Base-by-base conservation (phyloP, 495 filamentous ascomycete genomes). In the Rostrohypoxylon terebratum region DNA sequence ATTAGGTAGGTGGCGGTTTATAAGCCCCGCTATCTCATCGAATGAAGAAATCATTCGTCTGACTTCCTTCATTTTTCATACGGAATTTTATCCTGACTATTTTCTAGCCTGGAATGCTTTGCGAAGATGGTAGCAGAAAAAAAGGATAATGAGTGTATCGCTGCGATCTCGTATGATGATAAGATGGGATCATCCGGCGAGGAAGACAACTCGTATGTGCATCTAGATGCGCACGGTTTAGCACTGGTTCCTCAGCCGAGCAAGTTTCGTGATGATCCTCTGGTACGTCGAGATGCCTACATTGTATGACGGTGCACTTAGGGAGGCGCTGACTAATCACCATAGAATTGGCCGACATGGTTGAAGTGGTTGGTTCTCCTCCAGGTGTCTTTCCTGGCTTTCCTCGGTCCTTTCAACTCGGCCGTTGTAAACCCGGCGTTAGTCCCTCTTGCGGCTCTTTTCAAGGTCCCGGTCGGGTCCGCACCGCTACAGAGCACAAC, bases 391-490 rank as follows among this genome's bases (percentile, higher is more conserved):
- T 45, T 45, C 16, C 42, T 45, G 8, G n/a, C 42, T 4, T 18
- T 45, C n/a, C 42, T 45, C 16, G 42, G 42, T 20, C 42, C 42
- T n/a, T 45, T 45, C 42, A 45, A 45, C 42, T 45, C 42, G 13
- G 18, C 42, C 3, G 42, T 45, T 4, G 42, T 20, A 20, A 45
- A 45, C 13, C 42, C 42, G 42, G 42, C 42, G 16, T 16, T 45
- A 16, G 42, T 45, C 4, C 42, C 42, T 4, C 42, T 45, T 20
- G 42, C 42, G 42, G 42, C 16, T 7, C 42, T 45, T 4, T 45
- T 45, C 13, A 45, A 45, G 16, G 42, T 45, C 42, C 42, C 42
- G 1, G n/a, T 45, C 42, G 42, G 42, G 42, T 45, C 42, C 9
- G 42, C 42, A 45, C 42, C 42, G n/a, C 9, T 45, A 45, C 42